Conservation (phyloP, 1,284 basidiomycete species). For the Moniliella sp. region DNA sequence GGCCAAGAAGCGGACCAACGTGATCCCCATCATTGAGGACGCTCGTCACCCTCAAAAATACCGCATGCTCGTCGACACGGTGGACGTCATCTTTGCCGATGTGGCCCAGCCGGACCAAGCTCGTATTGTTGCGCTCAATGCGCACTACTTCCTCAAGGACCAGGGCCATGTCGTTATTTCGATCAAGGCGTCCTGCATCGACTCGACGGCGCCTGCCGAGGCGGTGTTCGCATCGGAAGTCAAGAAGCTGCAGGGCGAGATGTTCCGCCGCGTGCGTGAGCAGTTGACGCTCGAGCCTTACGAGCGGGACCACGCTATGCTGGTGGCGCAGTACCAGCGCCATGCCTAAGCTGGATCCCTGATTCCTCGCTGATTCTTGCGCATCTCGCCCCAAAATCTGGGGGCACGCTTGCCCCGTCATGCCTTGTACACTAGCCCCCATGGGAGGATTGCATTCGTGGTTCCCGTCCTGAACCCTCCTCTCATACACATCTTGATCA, state of each 20-base stretch:
- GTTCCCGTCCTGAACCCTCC: too few relatives aligned
- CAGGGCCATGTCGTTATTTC: conserved; percentile 80
- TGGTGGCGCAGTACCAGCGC: conserved; percentile 30
- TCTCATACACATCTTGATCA: too few relatives aligned
- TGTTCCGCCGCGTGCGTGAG: conserved; percentile 78
- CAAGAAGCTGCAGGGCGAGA: conserved; percentile 58
- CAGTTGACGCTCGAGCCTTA: conserved; percentile 50
- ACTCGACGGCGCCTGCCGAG: conserved; percentile 74
- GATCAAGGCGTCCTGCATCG: conserved; percentile 97
- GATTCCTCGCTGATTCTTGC: too few relatives aligned
- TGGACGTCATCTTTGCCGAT: conserved; percentile 53
- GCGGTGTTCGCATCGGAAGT: conserved; percentile 77
- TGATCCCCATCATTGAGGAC: conserved; percentile 94
- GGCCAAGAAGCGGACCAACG: conserved; percentile 98
- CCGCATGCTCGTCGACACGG: conserved; percentile 29
- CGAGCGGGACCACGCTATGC: conserved; percentile 33
- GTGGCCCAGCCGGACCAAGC: conserved; percentile 97
- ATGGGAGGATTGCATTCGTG: too few relatives aligned
- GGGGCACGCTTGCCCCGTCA: too few relatives aligned
- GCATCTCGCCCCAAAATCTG: too few relatives aligned
- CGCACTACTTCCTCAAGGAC: conserved; percentile 87
- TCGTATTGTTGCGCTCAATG: conserved; percentile 56
- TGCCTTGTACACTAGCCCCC: too few relatives aligned
- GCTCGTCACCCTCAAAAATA: conserved; percentile 53
- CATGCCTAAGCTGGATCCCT: too few relatives aligned